Conservation (phyloP, 371 early-diverging fungal genomes). For the Lichtheimia corymbifera region DNA sequence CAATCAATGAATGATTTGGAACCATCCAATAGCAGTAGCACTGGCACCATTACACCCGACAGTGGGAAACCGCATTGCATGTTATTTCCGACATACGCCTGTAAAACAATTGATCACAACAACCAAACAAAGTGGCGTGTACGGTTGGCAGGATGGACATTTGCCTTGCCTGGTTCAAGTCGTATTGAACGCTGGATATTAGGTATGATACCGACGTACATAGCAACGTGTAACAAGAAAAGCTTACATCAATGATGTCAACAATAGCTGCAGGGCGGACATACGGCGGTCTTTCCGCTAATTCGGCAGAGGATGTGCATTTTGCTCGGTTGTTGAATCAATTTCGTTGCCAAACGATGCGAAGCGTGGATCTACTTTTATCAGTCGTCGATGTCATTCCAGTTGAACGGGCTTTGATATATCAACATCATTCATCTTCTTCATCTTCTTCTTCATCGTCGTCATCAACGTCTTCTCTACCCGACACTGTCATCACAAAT, state of each 20-base stretch:
- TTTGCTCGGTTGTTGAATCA: conserved; percentile 40
- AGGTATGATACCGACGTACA: conserved; percentile 15
- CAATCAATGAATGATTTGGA: conserved; percentile 25
- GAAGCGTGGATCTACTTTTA: conserved; percentile 19
- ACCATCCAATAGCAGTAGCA: conserved; percentile 7
- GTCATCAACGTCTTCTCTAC: not conserved
- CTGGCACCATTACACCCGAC: conserved; percentile 11
- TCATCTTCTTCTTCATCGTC: not conserved
- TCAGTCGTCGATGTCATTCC: conserved; percentile 11
- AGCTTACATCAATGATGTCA: not conserved
- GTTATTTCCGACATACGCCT: conserved; percentile 44
- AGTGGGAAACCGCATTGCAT: conserved; percentile 37
- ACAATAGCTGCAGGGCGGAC: conserved; percentile 40
- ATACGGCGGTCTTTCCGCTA: conserved; percentile 36
- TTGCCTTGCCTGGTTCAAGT: conserved; percentile 36
- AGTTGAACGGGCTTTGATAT: conserved; percentile 4
- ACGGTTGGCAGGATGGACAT: conserved; percentile 41
- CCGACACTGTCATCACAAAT: not conserved
- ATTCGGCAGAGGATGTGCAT: conserved; percentile 43
- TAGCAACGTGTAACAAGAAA: not conserved
- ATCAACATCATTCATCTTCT: conserved; percentile 4
- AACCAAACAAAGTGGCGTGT: conserved; percentile 24
- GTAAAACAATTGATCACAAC: conserved; percentile 16
- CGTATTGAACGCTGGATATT: conserved; percentile 33
- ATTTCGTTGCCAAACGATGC: conserved; percentile 44